Evolutionary conservation across 2,329 filamentous ascomycete genomes (phyloP).

Genomic region (Fusarium sp.): DNA sequence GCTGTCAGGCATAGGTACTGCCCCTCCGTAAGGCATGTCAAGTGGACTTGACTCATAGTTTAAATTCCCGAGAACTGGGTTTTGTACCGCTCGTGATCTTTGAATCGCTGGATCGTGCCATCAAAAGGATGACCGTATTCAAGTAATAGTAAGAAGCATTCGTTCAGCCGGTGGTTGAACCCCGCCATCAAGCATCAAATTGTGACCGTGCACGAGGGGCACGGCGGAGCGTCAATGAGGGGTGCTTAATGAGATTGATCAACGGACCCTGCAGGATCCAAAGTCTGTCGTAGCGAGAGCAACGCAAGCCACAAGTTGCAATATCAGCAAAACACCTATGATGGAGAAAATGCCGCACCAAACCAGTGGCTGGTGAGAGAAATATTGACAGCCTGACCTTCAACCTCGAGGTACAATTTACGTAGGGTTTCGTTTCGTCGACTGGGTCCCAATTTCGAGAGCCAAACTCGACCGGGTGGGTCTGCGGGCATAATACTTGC

Average conservation of each 20-base stretch:
- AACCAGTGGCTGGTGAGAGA: conserved; percentile 24
- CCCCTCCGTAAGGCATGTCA: conserved; percentile 13
- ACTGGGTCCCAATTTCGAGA: conserved; percentile 9
- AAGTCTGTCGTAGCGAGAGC: conserved; percentile 20
- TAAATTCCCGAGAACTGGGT: conserved; percentile 1
- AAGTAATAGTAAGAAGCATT: not conserved
- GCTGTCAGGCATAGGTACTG: conserved; percentile 16
- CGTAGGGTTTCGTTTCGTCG: conserved; percentile 18
- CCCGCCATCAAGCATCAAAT: conserved; percentile 29
- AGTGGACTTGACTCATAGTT: conserved; percentile 4
- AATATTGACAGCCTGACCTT: conserved; percentile 2
- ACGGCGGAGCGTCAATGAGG: conserved; percentile 26
- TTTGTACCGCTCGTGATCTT: conserved; percentile 12
- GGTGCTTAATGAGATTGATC: conserved; percentile 42
- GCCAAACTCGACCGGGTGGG: conserved; percentile 24
- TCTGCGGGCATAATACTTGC: conserved; percentile 33
- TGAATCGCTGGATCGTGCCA: conserved; percentile 2
- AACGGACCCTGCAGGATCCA: conserved; percentile 43
- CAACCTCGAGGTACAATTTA: conserved; percentile 2
- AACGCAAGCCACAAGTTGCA: conserved; percentile 27
- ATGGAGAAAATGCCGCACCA: conserved; percentile 41
- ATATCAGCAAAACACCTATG: not conserved
- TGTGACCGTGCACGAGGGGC: conserved; percentile 37
- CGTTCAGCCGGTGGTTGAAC: conserved; percentile 17
- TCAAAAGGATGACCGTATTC: not conserved